A percentile compares a stretch with the other conserved stretches of the same genome.
Evolutionary conservation across 768 basidiomycete species (phyloP).

Genomic region (Neoboletus magnificus): DNA sequence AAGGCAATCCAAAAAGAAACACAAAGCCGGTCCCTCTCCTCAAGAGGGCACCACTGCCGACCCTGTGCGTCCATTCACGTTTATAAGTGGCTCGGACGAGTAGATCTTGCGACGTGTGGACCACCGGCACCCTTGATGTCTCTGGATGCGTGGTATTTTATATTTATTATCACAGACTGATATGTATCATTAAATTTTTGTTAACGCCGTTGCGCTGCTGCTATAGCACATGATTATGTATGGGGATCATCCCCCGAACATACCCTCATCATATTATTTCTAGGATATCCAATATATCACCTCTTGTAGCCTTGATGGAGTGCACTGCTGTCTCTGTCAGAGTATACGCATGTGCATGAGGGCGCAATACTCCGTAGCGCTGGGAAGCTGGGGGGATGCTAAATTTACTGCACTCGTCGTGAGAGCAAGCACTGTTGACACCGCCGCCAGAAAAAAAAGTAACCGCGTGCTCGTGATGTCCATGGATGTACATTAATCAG

Average conservation of each 20-base stretch:
- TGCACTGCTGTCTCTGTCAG: not conserved
- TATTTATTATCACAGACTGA: slow-evolving; percentile 20
- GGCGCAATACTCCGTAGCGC: not conserved
- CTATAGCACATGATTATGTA: slow-evolving; percentile 18
- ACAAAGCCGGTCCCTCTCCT: slow-evolving; percentile 33
- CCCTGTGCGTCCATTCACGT: slow-evolving; percentile 33
- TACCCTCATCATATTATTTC: slow-evolving; percentile 11
- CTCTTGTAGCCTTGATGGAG: slow-evolving; percentile 20
- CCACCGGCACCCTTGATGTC: not conserved
- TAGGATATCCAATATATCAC: slow-evolving; percentile 11
- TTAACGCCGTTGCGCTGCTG: slow-evolving; percentile 3
- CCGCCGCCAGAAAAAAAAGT: not conserved
- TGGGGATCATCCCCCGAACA: slow-evolving; percentile 5
- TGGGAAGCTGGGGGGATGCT: not conserved
- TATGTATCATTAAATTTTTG: slow-evolving; percentile 26
- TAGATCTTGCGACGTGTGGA: slow-evolving; percentile 13
- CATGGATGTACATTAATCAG: not conserved
- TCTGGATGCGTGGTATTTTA: slow-evolving; percentile 15
- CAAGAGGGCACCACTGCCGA: slow-evolving; percentile 25
- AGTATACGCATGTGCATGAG: not conserved
- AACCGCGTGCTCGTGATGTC: not conserved
- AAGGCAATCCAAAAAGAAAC: slow-evolving; percentile 43
- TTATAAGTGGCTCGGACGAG: slow-evolving; percentile 28
- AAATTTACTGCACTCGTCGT: not conserved
- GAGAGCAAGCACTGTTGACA: slow-evolving; percentile 2